Evolutionary conservation across 495 filamentous ascomycete species (phyloP).

Genomic region (Amniculicola lignicola): DNA sequence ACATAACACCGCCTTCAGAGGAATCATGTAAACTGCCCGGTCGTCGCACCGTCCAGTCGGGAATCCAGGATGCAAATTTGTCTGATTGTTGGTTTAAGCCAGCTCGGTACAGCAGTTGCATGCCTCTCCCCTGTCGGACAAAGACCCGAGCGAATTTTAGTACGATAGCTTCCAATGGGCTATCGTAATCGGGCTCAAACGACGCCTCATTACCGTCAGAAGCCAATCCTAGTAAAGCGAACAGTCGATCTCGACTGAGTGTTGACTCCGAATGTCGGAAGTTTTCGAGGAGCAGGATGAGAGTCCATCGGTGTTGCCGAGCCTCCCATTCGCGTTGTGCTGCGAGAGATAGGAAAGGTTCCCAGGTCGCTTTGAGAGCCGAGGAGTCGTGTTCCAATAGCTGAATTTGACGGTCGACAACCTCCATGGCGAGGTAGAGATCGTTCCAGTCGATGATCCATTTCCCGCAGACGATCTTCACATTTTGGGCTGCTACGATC

Average conservation of each 20-base stretch:
- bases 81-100: not conserved
- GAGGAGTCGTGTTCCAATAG: not conserved
- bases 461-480: slow-evolving; percentile 3
- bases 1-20: not conserved
- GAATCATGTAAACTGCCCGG: not conserved
- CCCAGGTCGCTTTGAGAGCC: not conserved
- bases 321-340: slow-evolving; percentile 6
- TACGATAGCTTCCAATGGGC: slow-evolving; percentile 1
- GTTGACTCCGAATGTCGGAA: slow-evolving; percentile 9
- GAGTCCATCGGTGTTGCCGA: not conserved
- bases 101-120: slow-evolving; percentile 4
- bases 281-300: not conserved
- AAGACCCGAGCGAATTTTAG: not conserved
- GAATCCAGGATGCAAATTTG: slow-evolving; percentile 12
- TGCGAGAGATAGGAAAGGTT: not conserved
- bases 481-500: not conserved
- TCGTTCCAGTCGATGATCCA: slow-evolving; percentile 13
- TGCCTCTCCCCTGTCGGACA: not conserved
- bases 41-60: slow-evolving; percentile 4
- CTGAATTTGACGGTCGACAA: not conserved
- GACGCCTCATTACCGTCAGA: not conserved
- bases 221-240: slow-evolving; percentile 4
- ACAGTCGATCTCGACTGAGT: slow-evolving; percentile 1
- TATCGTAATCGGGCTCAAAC: slow-evolving; percentile 4
- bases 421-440: slow-evolving; percentile 1